Percentiles rank a stretch among this genome's conserved stretches.
Conservation (phyloP, 805 yeast genomes). For the Saccharomycopsis sp. region DNA sequence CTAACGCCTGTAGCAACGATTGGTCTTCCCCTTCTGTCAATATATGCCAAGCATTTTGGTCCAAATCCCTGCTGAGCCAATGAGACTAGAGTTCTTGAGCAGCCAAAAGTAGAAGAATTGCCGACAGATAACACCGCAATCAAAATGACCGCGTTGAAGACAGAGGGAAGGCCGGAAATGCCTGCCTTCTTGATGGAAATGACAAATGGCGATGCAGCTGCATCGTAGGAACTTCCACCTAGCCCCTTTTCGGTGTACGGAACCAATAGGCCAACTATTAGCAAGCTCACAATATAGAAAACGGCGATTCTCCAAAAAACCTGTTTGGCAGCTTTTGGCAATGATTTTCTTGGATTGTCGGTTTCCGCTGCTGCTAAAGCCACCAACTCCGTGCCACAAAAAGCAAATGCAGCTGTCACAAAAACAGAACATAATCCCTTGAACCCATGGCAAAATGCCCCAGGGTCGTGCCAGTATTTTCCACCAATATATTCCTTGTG, state of each 20-base stretch:
- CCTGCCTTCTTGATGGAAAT: slow-evolving; percentile 37
- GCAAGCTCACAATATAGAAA: slow-evolving; percentile 40
- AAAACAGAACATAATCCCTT: slow-evolving; percentile 49
- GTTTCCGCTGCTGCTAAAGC: slow-evolving; percentile 75
- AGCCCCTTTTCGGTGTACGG: slow-evolving; percentile 36
- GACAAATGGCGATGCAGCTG: slow-evolving; percentile 42
- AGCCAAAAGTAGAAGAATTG: slow-evolving; percentile 51
- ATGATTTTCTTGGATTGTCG: slow-evolving; percentile 47
- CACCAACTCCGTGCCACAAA: slow-evolving; percentile 64
- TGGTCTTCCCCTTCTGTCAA: slow-evolving; percentile 47
- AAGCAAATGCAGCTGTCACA: slow-evolving; percentile 67
- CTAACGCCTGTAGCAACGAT: slow-evolving; percentile 38
- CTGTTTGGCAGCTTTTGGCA: slow-evolving; percentile 49
- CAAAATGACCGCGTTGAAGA: slow-evolving; percentile 36
- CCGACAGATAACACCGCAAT: slow-evolving; percentile 40
- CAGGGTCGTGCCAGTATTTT: slow-evolving; percentile 49
- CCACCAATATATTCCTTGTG: slow-evolving; percentile 37
- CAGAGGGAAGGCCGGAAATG: slow-evolving; percentile 32
- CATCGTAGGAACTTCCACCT: slow-evolving; percentile 26
- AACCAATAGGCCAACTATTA: slow-evolving; percentile 41
- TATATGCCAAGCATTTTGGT: slow-evolving; percentile 36
- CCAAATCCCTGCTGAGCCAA: slow-evolving; percentile 41
- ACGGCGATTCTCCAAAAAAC: slow-evolving; percentile 49
- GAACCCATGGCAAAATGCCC: slow-evolving; percentile 56
- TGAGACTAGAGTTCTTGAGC: slow-evolving; percentile 46